Evolutionary conservation across 768 basidiomycete genomes (phyloP).

Genomic region (Trametes cingulata): DNA sequence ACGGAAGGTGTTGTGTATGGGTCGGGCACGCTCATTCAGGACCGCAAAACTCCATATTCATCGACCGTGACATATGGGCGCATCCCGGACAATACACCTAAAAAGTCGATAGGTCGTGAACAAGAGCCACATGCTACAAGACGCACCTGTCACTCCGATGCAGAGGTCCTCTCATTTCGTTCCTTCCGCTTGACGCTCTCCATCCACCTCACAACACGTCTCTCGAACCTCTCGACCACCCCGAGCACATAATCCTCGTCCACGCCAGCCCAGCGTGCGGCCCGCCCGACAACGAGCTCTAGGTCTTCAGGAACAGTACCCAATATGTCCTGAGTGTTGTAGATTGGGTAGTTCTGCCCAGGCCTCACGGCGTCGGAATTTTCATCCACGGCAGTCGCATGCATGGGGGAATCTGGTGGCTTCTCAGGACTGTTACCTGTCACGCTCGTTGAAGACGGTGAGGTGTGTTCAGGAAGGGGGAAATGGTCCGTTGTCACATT

Average conservation of each 20-base stretch:
- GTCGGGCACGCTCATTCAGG: too few relatives aligned
- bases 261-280: constrained; percentile 57
- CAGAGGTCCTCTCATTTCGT: background rate
- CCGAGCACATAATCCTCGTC: constrained; percentile 48
- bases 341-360: constrained; percentile 65
- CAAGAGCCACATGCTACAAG: background rate
- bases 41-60: too few relatives aligned
- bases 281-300: constrained; percentile 50
- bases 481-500: constrained; percentile 24
- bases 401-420: background rate
- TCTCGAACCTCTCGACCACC: constrained; percentile 68
- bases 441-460: background rate
- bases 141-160: background rate
- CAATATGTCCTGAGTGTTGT: constrained; percentile 63
- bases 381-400: constrained; percentile 2
- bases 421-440: background rate
- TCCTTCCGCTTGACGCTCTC: constrained; percentile 26
- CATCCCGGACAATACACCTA: too few relatives aligned
- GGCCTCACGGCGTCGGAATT: constrained; percentile 38
- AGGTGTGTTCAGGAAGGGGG: constrained; percentile 4
- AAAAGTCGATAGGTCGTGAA: too few relatives aligned
- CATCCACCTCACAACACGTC: constrained; percentile 57
- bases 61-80: too few relatives aligned
- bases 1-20: too few relatives aligned
- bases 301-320: constrained; percentile 58